Conservation (phyloP, 495 filamentous ascomycete genomes). For the Trichoderma virens region DNA sequence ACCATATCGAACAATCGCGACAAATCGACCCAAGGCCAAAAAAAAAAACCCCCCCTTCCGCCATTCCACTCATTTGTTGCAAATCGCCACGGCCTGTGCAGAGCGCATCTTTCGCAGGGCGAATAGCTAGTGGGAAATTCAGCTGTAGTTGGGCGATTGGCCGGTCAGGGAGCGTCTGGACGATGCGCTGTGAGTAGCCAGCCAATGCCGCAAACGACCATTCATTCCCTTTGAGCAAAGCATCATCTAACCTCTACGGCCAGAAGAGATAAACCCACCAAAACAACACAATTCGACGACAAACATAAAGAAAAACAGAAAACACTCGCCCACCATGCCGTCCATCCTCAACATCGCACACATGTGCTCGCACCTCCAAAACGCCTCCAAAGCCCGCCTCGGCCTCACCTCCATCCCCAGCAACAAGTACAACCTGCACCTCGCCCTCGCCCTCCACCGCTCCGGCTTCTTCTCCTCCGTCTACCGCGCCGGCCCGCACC, state of each 20-base stretch:
- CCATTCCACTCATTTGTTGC: not conserved
- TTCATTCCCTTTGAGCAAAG: not conserved
- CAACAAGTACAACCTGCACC: conserved; percentile 68
- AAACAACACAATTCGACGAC: not conserved
- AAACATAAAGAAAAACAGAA: not conserved
- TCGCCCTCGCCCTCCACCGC: conserved; percentile 72
- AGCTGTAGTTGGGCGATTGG: not conserved
- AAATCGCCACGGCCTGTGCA: not conserved
- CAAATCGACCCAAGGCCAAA: not conserved
- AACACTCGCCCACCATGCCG: conserved; percentile 8
- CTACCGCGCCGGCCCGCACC: conserved; percentile 63
- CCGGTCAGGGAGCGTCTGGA: not conserved
- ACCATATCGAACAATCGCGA: conserved; percentile 7
- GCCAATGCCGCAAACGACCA: not conserved
- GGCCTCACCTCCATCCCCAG: conserved; percentile 80
- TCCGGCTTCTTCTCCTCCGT: conserved; percentile 76
- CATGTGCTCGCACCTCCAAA: conserved; percentile 90
- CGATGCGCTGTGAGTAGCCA: not conserved
- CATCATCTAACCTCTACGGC: not conserved
- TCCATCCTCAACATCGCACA: conserved; percentile 64
- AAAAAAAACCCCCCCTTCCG: not conserved
- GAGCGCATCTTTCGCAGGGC: not conserved
- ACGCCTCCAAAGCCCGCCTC: conserved; percentile 77
- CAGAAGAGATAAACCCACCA: not conserved
- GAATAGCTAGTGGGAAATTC: not conserved